phyloP scores from a whole-genome alignment of 73 alveolate genomes.

The Paramecium bursaria region DNA sequence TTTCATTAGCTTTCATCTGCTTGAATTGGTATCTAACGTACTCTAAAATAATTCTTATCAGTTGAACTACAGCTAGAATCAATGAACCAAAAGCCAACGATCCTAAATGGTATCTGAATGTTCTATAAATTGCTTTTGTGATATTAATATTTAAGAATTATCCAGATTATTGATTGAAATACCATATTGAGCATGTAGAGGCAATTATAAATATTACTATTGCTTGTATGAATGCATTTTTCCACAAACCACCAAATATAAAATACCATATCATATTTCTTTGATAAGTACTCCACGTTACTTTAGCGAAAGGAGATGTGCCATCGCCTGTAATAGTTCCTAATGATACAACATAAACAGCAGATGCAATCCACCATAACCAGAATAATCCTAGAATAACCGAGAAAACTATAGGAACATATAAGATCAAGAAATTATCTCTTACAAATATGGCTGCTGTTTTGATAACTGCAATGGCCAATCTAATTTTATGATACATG shows the following conservation, averaged over 20 bases:
- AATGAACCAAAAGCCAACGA: constrained; percentile 93
- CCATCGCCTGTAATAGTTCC: constrained; percentile 84
- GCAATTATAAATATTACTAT: constrained; percentile 89
- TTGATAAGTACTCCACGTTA: constrained; percentile 84
- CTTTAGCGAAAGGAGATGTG: constrained; percentile 75
- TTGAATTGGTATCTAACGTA: constrained; percentile 78
- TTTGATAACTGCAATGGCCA: constrained; percentile 86
- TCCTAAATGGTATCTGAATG: constrained; percentile 92
- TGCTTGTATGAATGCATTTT: constrained; percentile 85
- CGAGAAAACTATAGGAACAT: constrained; percentile 87
- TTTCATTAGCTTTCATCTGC: constrained; percentile 74
- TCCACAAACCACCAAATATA: constrained; percentile 91
- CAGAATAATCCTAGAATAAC: constrained; percentile 73
- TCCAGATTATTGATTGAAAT: constrained; percentile 88
- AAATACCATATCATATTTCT: constrained; percentile 85
- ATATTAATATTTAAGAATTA: constrained; percentile 77
- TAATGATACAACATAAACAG: constrained; percentile 80
- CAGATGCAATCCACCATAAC: constrained; percentile 83
- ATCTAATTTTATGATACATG: constrained; percentile 86
- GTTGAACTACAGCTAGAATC: constrained; percentile 90
- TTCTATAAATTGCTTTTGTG: constrained; percentile 81
- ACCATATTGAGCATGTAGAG: constrained; percentile 91
- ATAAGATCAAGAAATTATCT: constrained; percentile 74
- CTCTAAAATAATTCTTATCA: constrained; percentile 87
- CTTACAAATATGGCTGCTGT: constrained; percentile 88